A percentile compares a stretch with the other conserved stretches of the same genome.
Conservation (phyloP, 306 rosid species). For the Sicyos edulis region DNA sequence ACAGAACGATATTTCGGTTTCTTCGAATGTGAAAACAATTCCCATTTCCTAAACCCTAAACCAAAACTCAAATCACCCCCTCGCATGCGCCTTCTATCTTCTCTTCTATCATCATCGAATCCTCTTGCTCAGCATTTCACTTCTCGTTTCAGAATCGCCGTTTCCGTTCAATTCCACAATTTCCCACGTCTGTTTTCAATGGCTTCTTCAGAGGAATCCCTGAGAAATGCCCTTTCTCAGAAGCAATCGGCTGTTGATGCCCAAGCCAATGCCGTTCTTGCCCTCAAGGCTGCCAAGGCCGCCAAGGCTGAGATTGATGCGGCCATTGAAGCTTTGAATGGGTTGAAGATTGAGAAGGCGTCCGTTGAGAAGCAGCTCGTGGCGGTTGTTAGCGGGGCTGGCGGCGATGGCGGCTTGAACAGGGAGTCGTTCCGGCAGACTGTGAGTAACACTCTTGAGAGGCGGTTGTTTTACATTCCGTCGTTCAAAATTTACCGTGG, state of each 20-base stretch:
- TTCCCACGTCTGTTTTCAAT: constrained; percentile 11
- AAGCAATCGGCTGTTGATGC: constrained; percentile 57
- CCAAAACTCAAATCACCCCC: no score
- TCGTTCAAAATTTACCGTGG: constrained; percentile 82
- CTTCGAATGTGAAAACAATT: neutral
- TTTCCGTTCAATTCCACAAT: neutral
- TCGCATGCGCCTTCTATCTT: constrained; percentile 29
- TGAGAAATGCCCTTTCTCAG: constrained; percentile 49
- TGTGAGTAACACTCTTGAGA: constrained; percentile 67
- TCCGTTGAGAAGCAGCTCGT: constrained; percentile 52
- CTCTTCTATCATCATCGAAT: constrained; percentile 23
- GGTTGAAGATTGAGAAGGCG: constrained; percentile 55
- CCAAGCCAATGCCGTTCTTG: constrained; percentile 57
- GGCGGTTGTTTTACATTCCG: constrained; percentile 71
- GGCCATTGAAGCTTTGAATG: constrained; percentile 52
- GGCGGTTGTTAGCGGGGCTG: constrained; percentile 30
- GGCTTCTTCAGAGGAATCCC: constrained; percentile 49
- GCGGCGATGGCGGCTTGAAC: constrained; percentile 35
- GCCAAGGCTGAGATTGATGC: constrained; percentile 56
- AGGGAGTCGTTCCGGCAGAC: constrained; percentile 67
- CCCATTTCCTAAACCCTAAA: constrained; percentile 19
- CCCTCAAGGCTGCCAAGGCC: constrained; percentile 45
- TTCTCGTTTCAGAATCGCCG: neutral
- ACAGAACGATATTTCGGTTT: neutral
- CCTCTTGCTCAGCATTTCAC: constrained; percentile 2